Conservation (phyloP, 129 eudicot genomes). For the Erigeron canadensis region DNA sequence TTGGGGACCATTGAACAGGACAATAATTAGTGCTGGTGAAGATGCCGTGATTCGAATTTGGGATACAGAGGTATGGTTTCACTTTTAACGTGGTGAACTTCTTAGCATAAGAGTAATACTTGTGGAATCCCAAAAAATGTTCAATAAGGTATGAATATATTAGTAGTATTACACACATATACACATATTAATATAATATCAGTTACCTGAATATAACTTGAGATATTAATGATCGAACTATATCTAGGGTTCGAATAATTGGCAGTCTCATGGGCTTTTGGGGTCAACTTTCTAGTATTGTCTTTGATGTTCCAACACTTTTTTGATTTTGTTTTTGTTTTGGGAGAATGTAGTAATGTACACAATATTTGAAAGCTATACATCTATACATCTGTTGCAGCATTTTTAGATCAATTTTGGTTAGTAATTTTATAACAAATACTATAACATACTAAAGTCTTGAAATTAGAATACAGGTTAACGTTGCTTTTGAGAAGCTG, state of each 20-base stretch:
- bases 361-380: background rate
- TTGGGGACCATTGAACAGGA: conserved; percentile 88
- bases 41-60: conserved; percentile 81
- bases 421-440: background rate
- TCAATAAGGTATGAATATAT: background rate
- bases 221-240: conserved; percentile 7
- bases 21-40: conserved; percentile 87
- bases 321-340: background rate
- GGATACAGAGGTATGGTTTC: conserved; percentile 77
- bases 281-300: background rate
- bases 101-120: background rate
- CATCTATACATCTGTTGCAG: background rate
- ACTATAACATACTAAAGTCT: background rate
- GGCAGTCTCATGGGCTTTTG: background rate
- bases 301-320: background rate
- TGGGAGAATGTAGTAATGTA: background rate
- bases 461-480: background rate
- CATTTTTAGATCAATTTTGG: background rate
- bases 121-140: conserved; percentile 8
- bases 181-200: background rate
- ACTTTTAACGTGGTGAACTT: background rate
- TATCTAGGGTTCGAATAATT: background rate
- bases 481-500: background rate
- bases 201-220: background rate
- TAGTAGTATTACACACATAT: background rate